Percentiles rank a stretch among this genome's conserved stretches.
These are phyloP conservation scores for Pogostemon cablin DNA, from an alignment of 257 asterid genomes.

Conservation along the genomic window DNA sequence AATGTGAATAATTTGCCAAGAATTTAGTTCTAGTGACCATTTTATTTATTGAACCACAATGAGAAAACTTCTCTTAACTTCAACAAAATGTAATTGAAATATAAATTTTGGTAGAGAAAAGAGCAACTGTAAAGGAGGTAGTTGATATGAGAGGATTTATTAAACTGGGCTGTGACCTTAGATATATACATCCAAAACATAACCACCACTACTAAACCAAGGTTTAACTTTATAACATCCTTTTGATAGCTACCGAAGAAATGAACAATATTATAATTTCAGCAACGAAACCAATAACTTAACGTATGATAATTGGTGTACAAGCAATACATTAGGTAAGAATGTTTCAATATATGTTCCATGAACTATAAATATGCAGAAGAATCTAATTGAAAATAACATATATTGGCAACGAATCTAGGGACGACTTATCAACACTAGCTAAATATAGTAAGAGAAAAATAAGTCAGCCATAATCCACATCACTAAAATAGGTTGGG, in stretches of 20 bases:
- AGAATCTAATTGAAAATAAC: conserved; percentile 10
- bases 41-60: not conserved
- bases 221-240: not conserved
- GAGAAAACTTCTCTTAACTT: not conserved
- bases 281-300: not conserved
- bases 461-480: conserved; percentile 6
- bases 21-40: not conserved
- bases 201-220: not conserved
- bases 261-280: not conserved
- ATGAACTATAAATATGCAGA: conserved; percentile 16
- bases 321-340: not conserved
- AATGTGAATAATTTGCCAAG: not conserved
- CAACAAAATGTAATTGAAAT: not conserved
- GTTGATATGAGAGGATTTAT: not conserved
- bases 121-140: not conserved
- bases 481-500: not conserved
- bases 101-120: not conserved
- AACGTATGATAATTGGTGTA: not conserved
- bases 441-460: not conserved
- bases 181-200: not conserved
- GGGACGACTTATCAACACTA: conserved; percentile 2
- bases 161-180: conserved; percentile 1
- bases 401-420: not conserved
- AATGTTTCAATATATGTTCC: not conserved
- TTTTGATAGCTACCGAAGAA: not conserved